Evolutionary conservation across 2,329 filamentous ascomycete genomes (phyloP).

Genomic region (Xylaria sp.): DNA sequence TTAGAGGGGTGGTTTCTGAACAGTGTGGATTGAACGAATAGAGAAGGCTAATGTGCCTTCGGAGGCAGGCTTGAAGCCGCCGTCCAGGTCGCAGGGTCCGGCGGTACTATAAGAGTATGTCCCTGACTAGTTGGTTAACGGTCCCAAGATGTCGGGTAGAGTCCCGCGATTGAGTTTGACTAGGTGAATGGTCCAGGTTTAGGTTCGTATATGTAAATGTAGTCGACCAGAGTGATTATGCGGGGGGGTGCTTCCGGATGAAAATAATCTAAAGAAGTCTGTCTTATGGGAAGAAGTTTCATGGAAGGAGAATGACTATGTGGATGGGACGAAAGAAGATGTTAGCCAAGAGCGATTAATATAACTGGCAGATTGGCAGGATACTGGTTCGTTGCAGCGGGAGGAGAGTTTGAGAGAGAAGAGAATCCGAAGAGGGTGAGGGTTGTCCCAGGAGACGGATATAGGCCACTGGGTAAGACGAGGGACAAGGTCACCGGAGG

Average conservation of each 20-base stretch:
- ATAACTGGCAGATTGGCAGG: constrained; percentile 2
- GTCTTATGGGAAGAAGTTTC: no score
- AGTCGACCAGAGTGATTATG: neutral
- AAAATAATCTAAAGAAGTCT: neutral
- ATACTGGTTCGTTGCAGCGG: constrained; percentile 14
- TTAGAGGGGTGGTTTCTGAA: constrained; percentile 14
- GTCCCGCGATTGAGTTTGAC: constrained; percentile 18
- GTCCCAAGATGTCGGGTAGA: constrained; percentile 2
- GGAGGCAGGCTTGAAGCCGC: constrained; percentile 15
- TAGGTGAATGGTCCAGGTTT: constrained; percentile 8
- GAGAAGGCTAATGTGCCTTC: constrained; percentile 23
- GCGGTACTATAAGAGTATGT: neutral
- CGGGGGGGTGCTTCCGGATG: neutral
- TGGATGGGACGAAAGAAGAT: neutral
- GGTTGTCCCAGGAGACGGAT: constrained; percentile 16
- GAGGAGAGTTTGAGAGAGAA: constrained; percentile 17
- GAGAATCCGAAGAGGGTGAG: constrained; percentile 15
- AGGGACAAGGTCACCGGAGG: constrained; percentile 28
- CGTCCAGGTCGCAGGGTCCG: neutral
- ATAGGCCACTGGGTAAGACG: constrained; percentile 22
- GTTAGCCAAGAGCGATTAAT: constrained; percentile 4
- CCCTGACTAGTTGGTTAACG: constrained; percentile 8
- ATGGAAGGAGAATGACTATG: neutral
- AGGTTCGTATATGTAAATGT: neutral
- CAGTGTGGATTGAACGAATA: constrained; percentile 30